Percentiles rank a stretch among this genome's conserved stretches.
Evolutionary conservation across 495 filamentous ascomycete species (phyloP).

Genomic region (Xanthoparmelia taractica): DNA sequence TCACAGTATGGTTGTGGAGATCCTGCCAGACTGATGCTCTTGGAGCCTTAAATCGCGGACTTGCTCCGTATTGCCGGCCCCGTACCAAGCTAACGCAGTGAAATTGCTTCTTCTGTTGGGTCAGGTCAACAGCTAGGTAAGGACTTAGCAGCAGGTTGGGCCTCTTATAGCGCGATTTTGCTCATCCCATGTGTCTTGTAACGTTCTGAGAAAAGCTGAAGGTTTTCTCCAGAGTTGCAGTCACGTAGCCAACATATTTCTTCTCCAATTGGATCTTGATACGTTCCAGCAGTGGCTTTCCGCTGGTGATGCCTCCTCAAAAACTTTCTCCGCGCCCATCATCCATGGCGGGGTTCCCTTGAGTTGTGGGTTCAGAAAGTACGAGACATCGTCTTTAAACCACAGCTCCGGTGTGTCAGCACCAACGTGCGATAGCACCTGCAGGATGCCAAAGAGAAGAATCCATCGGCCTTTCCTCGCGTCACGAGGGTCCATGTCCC

Average conservation of each 20-base stretch:
- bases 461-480: slow-evolving; percentile 63
- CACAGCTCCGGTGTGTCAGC: slow-evolving; percentile 52
- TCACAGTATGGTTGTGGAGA: no score
- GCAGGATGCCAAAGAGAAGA: slow-evolving; percentile 60
- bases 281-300: slow-evolving; percentile 1
- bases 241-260: background rate
- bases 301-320: background rate
- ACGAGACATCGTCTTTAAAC: slow-evolving; percentile 49
- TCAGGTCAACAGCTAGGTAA: background rate
- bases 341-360: slow-evolving; percentile 50
- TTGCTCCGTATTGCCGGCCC: no score
- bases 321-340: slow-evolving; percentile 28
- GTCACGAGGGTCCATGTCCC: slow-evolving; percentile 41
- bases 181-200: background rate
- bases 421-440: slow-evolving; percentile 54
- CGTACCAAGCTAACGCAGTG: no score
- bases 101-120: background rate
- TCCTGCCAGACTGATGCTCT: no score
- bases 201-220: background rate
- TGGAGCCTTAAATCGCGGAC: no score
- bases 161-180: background rate
- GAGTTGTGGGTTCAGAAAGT: slow-evolving; percentile 53
- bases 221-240: background rate
- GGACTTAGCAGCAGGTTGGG: background rate
- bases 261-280: background rate